Conservation (phyloP, 257 asterid species). For the Anisodus tanguticus region DNA sequence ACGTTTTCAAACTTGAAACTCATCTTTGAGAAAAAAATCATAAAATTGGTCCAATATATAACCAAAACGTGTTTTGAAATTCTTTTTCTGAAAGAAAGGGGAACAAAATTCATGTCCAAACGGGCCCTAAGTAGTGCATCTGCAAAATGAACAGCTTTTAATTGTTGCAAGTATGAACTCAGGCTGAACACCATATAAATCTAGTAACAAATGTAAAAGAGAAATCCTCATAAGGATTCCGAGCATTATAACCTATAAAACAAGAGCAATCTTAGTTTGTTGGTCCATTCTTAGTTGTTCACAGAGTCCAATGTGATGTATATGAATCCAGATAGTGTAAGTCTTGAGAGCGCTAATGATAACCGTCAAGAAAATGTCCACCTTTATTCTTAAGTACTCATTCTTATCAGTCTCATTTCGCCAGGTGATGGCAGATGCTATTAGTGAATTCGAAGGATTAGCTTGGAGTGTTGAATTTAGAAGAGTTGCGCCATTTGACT, state of each 20-base stretch:
- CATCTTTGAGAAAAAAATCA: too few species aligned
- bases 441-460: constrained; percentile 50
- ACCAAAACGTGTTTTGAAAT: too few species aligned
- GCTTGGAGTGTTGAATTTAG: constrained; percentile 62
- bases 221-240: neutral
- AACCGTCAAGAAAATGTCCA: constrained; percentile 30
- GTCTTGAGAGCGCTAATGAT: neutral
- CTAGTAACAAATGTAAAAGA: neutral
- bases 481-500: constrained; percentile 87
- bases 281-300: neutral
- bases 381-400: constrained; percentile 61
- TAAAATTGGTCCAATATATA: too few species aligned
- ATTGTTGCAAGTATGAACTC: neutral
- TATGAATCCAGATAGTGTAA: neutral
- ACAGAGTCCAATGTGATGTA: neutral
- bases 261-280: neutral
- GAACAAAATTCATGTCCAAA: too few species aligned
- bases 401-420: constrained; percentile 45
- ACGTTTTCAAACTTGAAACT: too few species aligned
- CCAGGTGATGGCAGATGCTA: constrained; percentile 79
- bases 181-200: neutral
- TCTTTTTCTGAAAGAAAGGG: too few species aligned
- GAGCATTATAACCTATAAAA: constrained; percentile 9
- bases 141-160: neutral
- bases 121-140: neutral